Conservation (phyloP, 495 filamentous ascomycete genomes). For the Aspergillus ostianus region DNA sequence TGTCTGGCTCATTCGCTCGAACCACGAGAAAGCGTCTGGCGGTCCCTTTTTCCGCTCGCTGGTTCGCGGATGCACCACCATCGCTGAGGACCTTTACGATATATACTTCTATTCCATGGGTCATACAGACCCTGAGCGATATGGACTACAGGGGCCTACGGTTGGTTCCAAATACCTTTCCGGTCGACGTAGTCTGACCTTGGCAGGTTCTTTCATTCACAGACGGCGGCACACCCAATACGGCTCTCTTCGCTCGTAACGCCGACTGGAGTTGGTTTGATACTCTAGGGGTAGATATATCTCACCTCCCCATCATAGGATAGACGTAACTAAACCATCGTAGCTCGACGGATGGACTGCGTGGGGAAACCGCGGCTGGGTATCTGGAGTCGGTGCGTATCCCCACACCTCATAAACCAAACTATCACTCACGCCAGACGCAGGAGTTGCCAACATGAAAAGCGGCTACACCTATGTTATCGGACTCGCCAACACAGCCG, state of each 20-base stretch:
- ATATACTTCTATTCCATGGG: conserved; percentile 11
- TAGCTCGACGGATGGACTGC: conserved; percentile 9
- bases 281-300: conserved; percentile 2
- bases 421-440: no score
- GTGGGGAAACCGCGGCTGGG: conserved; percentile 7
- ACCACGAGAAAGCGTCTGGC: conserved; percentile 9
- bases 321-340: no score
- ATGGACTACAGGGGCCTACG: conserved; percentile 9
- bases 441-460: conserved; percentile 8
- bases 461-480: conserved; percentile 4
- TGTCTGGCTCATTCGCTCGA: conserved; percentile 10
- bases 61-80: not conserved
- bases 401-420: no score
- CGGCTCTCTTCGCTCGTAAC: conserved; percentile 5
- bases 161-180: not conserved
- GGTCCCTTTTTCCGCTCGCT: conserved; percentile 9
- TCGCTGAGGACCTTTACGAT: conserved; percentile 3
- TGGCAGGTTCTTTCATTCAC: conserved; percentile 5
- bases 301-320: no score
- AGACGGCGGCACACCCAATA: conserved; percentile 2
- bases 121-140: conserved; percentile 7
- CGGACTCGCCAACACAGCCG: conserved; percentile 8
- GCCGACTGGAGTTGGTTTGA: conserved; percentile 11
- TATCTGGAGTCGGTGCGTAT: conserved; percentile 2
- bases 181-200: not conserved